Percentiles rank a stretch among this genome's conserved stretches.
These are phyloP conservation scores for Didymella pinodella DNA, from an alignment of 2,329 filamentous ascomycete genomes.

Conservation along the genomic window DNA sequence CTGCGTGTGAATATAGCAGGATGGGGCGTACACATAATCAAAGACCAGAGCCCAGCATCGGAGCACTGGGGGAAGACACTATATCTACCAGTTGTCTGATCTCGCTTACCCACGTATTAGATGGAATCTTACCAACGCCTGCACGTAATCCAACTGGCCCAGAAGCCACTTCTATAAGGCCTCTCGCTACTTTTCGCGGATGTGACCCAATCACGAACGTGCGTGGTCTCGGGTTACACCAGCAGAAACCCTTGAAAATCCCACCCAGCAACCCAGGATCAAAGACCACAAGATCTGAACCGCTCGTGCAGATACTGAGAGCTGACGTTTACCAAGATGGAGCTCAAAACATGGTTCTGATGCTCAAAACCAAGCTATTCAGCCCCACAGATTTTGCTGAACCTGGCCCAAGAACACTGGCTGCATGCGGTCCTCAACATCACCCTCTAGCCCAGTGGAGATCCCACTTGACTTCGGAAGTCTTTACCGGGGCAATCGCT, in stretches of 20 bases:
- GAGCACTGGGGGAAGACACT: slow-evolving; percentile 12
- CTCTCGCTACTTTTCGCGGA: slow-evolving; percentile 11
- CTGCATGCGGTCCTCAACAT: slow-evolving; percentile 1
- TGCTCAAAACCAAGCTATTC: not conserved
- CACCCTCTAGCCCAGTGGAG: not conserved
- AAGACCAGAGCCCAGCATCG: not conserved
- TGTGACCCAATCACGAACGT: slow-evolving; percentile 4
- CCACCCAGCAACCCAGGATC: not conserved
- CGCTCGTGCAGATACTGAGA: not conserved
- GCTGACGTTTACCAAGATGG: not conserved
- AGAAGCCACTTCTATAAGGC: slow-evolving; percentile 1
- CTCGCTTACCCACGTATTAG: slow-evolving; percentile 21
- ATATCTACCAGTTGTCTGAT: slow-evolving; percentile 14
- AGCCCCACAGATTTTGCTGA: not conserved
- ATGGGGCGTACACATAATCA: not conserved
- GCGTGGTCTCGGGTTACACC: slow-evolving; percentile 5
- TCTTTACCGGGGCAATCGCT: not conserved
- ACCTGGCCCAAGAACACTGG: not conserved
- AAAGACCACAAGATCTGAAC: not conserved
- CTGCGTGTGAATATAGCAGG: not conserved
- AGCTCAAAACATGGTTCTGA: not conserved
- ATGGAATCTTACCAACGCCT: slow-evolving; percentile 11
- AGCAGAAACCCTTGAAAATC: not conserved
- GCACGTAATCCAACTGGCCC: slow-evolving; percentile 16
- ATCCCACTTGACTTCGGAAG: not conserved